Evolutionary conservation across 164 flowering plant species (phyloP), one percentile per base, ranked within the genome.

Genomic region (Protea cynaroides): DNA sequence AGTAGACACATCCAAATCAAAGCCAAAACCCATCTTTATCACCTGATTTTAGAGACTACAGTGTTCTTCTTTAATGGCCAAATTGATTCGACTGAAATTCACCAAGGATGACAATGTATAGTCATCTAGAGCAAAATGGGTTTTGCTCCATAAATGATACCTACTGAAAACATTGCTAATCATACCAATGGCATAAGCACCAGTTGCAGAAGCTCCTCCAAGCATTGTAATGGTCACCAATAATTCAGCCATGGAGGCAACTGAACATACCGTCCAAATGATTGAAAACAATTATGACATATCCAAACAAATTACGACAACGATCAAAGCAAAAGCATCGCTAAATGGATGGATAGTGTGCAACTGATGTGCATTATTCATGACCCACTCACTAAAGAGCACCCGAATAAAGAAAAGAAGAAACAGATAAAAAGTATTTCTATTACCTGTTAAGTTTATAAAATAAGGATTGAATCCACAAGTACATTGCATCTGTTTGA

Each of bases 331-430:
- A 49, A 94, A 60, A 14, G 93, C 95, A 4, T 97, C 98, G 76
- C 89, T 91, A 21, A 80, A 80, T 15, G 87, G 66, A 5, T 91
- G 81, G 49, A 94, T 89, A 59, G 83, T 76, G 18, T 80, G 88
- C 65, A 90, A 29, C 73, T 85, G 81, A 34, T 63, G 56, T 0
- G 74, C 51, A 58, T 80, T 79, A 80, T 80, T 86, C 8, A 89
- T 82, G 36, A 94, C 77, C 98, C 98, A 94, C 91, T 91, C 87
- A 38, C 91, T 83, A 69, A 94, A 85, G 76, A 91, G 58, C 66
- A 91, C 91, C 0, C 97, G 98, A n/a, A 91, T 66, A 70, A 89
- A 94, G 79, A 91, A 87, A 14, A 94, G 86, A 13, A 94, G 85
- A 34, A 91, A 73, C 67, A 86, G 65, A 76, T 90, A 97, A 47